Conservation (phyloP, 1,284 basidiomycete genomes). For the Mycena citricolor region DNA sequence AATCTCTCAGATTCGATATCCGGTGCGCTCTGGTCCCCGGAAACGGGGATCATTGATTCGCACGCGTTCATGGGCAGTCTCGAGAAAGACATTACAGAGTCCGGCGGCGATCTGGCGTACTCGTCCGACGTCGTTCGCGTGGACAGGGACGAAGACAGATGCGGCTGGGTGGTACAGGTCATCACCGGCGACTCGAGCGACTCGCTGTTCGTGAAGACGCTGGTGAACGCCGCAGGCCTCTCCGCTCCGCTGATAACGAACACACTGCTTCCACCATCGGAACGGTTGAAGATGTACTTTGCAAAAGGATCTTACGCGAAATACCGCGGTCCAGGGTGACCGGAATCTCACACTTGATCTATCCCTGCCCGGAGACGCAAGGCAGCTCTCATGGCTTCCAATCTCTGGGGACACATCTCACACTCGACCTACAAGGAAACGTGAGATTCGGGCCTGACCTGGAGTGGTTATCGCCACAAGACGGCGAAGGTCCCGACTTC, state of each 20-base stretch:
- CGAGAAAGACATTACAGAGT: slow-evolving; percentile 75
- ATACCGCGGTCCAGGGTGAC: slow-evolving; percentile 77
- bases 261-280: slow-evolving; percentile 56
- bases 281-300: slow-evolving; percentile 70
- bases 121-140: slow-evolving; percentile 88
- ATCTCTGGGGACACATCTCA: slow-evolving; percentile 88
- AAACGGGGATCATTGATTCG: slow-evolving; percentile 91
- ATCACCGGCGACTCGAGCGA: slow-evolving; percentile 43
- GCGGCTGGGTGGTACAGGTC: slow-evolving; percentile 75
- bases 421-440: slow-evolving; percentile 84
- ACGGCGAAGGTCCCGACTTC: slow-evolving; percentile 63
- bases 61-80: slow-evolving; percentile 81
- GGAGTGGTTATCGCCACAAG: slow-evolving; percentile 73
- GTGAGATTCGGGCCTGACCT: slow-evolving; percentile 94
- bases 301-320: slow-evolving; percentile 85
- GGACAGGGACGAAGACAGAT: slow-evolving; percentile 48
- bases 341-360: slow-evolving; percentile 76
- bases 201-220: slow-evolving; percentile 77
- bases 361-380: slow-evolving; percentile 79
- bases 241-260: slow-evolving; percentile 74
- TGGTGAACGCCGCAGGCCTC: slow-evolving; percentile 90
- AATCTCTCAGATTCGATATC: slow-evolving; percentile 72
- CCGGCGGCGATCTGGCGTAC: slow-evolving; percentile 74
- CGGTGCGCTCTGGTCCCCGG: slow-evolving; percentile 78
- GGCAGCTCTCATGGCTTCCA: slow-evolving; percentile 62